A percentile compares a stretch with the other conserved stretches of the same genome.
Evolutionary conservation across 345 rosid genomes (phyloP).

Genomic region (Hevea brasiliensis): DNA sequence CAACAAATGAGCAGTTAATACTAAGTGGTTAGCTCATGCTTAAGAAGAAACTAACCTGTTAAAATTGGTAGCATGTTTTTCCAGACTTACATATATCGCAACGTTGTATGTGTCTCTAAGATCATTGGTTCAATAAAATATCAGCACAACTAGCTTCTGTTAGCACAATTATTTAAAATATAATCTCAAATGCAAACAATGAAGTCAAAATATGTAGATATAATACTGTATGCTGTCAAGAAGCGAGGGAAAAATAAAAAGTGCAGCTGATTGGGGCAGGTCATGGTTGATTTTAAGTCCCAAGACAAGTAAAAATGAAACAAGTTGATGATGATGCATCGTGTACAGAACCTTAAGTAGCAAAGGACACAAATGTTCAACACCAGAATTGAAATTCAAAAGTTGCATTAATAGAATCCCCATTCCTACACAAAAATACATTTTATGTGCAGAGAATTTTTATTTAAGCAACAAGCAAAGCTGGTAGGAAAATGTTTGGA

Average conservation of each 20-base stretch:
- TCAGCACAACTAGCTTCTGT: constrained; percentile 13
- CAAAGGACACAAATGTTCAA: too few species aligned
- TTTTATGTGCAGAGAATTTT: neutral
- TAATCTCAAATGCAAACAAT: neutral
- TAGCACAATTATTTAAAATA: neutral
- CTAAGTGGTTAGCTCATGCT: neutral
- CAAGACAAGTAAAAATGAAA: too few species aligned
- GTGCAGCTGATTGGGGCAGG: too few species aligned
- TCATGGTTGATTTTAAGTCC: too few species aligned
- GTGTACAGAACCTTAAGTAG: too few species aligned
- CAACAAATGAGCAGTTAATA: constrained; percentile 8
- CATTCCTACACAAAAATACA: neutral
- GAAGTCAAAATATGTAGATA: too few species aligned
- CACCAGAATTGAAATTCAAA: too few species aligned
- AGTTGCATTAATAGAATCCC: too few species aligned
- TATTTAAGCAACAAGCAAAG: neutral
- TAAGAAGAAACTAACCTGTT: constrained; percentile 46
- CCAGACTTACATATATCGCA: constrained; percentile 61
- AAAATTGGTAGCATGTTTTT: constrained; percentile 50
- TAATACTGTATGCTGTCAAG: neutral
- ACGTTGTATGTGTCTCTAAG: constrained; percentile 60
- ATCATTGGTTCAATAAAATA: constrained; percentile 10
- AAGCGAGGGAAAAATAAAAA: neutral
- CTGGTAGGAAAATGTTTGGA: neutral
- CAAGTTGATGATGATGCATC: too few species aligned